Conservation (phyloP, 2,329 filamentous ascomycete species). For the Dothiorella sarmentorum region DNA sequence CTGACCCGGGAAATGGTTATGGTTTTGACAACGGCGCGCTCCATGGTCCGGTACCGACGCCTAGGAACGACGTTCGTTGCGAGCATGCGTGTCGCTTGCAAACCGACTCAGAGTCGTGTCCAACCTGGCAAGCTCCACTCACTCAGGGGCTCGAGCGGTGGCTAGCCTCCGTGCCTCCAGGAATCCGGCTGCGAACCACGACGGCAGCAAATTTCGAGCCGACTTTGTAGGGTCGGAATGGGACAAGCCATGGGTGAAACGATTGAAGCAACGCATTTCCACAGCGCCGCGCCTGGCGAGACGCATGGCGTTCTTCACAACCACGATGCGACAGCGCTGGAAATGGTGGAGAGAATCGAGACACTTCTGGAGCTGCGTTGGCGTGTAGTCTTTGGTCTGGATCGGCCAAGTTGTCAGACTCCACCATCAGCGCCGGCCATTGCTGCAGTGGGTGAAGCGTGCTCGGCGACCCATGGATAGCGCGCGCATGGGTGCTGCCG, state of each 20-base stretch:
- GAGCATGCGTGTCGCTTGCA: slow-evolving; percentile 12
- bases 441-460: not conserved
- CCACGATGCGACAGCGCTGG: slow-evolving; percentile 4
- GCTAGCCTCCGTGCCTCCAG: not conserved
- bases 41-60: not conserved
- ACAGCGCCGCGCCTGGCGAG: not conserved
- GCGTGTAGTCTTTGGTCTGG: slow-evolving; percentile 12
- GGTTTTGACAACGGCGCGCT: not conserved
- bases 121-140: slow-evolving; percentile 5
- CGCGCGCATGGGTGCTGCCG: not conserved
- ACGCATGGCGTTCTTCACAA: slow-evolving; percentile 4
- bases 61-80: not conserved
- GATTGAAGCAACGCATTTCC: slow-evolving; percentile 6
- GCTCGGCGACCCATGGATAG: not conserved
- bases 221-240: not conserved
- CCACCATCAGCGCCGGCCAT: not conserved
- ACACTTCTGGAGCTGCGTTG: slow-evolving; percentile 9
- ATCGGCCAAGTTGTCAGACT: slow-evolving; percentile 14
- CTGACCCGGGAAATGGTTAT: not conserved
- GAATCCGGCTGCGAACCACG: too few relatives aligned
- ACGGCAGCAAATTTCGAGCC: not conserved
- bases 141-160: slow-evolving; percentile 12
- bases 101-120: slow-evolving; percentile 11
- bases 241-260: not conserved
- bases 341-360: not conserved